These are phyloP conservation scores for Peronospora destructor DNA, from an alignment of 352 stramenopile genomes.

Conservation along the genomic window DNA sequence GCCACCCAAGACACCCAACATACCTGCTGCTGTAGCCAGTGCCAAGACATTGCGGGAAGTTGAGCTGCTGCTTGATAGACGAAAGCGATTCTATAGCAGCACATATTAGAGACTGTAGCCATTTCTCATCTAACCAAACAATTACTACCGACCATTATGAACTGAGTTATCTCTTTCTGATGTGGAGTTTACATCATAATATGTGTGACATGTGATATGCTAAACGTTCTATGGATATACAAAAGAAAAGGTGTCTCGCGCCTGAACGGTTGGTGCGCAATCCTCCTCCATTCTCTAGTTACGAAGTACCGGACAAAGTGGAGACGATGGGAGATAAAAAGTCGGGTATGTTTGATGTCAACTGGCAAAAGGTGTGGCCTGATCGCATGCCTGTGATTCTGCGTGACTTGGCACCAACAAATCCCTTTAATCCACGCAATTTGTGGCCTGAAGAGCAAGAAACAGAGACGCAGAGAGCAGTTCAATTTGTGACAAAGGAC, in stretches of 20 bases:
- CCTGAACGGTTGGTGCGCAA: constrained; percentile 18
- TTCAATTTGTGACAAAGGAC: neutral
- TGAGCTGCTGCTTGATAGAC: constrained; percentile 15
- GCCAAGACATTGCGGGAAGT: constrained; percentile 19
- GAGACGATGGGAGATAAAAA: constrained; percentile 51
- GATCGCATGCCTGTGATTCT: constrained; percentile 86
- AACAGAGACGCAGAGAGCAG: constrained; percentile 25
- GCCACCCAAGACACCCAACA: constrained; percentile 30
- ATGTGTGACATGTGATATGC: too few species aligned
- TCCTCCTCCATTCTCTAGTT: neutral
- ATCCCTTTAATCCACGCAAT: constrained; percentile 83
- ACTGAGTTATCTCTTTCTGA: too few species aligned
- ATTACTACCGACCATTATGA: too few species aligned
- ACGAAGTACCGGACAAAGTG: neutral
- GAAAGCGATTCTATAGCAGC: constrained; percentile 30
- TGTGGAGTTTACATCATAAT: too few species aligned
- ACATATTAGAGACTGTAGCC: constrained; percentile 1
- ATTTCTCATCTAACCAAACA: too few species aligned
- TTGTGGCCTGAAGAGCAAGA: constrained; percentile 79
- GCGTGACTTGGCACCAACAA: constrained; percentile 73
- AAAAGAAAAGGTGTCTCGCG: too few species aligned
- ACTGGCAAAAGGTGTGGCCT: constrained; percentile 86
- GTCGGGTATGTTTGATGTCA: constrained; percentile 78
- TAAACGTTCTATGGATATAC: too few species aligned
- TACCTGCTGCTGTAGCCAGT: constrained; percentile 34